Percentiles rank a stretch among this genome's conserved stretches.
Evolutionary conservation across 352 stramenopile species (phyloP).

Genomic region (Globisporangium ultimum): DNA sequence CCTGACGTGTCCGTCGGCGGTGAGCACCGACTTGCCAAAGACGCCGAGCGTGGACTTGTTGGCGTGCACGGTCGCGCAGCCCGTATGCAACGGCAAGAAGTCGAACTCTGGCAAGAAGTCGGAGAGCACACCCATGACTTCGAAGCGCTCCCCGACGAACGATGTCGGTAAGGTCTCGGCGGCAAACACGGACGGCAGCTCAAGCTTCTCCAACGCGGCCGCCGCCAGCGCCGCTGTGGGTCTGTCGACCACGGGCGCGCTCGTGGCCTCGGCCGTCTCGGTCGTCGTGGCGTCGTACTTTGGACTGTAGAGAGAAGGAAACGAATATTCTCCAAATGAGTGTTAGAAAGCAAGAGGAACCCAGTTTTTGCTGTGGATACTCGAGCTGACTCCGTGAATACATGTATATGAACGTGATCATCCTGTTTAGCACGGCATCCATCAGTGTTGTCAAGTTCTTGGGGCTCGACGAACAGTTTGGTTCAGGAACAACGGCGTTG

Average conservation of each 20-base stretch:
- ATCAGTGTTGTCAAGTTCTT: too few species aligned
- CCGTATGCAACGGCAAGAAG: constrained; percentile 47
- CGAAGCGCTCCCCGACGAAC: constrained; percentile 10
- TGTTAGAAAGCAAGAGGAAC: not conserved
- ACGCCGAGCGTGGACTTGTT: constrained; percentile 33
- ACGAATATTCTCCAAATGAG: not conserved
- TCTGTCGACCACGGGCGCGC: constrained; percentile 4
- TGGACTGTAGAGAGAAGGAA: constrained; percentile 7
- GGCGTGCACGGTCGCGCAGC: constrained; percentile 44
- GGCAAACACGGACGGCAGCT: constrained; percentile 6
- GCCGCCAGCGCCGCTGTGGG: not conserved
- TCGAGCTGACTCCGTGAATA: too few species aligned
- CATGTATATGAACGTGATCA: too few species aligned
- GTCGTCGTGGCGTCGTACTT: constrained; percentile 7
- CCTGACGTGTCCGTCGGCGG: constrained; percentile 36
- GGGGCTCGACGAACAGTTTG: too few species aligned
- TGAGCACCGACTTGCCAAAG: constrained; percentile 20
- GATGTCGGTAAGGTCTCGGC: constrained; percentile 11
- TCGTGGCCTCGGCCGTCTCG: constrained; percentile 9
- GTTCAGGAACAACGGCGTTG: too few species aligned
- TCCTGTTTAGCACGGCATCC: too few species aligned
- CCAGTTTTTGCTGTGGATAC: not conserved
- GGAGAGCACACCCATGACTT: constrained; percentile 17
- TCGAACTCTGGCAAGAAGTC: constrained; percentile 52
- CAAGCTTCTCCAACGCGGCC: constrained; percentile 8